Base-by-base conservation (phyloP, 768 basidiomycete genomes). In the Sistotremastrum niveocremeum region DNA sequence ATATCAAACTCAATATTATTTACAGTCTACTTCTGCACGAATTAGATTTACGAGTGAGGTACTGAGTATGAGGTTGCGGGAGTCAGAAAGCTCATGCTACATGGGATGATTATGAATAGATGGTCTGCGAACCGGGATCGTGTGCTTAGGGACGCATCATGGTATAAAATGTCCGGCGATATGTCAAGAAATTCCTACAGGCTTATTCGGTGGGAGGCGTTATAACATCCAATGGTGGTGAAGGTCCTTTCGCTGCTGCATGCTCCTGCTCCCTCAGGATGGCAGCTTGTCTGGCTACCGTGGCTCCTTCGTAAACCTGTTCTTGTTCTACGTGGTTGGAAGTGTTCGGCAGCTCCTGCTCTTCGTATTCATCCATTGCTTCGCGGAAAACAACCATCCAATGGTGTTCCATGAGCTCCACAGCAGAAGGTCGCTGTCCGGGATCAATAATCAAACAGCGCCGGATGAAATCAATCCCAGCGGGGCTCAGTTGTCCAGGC, bases 401-500 rank as follows among this genome's bases (percentile, higher is more conserved):
- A 10, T 77, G 74, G 61, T 97, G 87, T 36, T 80, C 71, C 65
- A 91, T 76, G 31, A 98, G 74, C 56, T 95, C 89, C 20, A 68
- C 62, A 0, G 95, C 90, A 7, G 81, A 78, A 0, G 95, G 94
- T 39, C 95, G 77, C 49, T 74, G 65, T 58, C 81, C 69, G 1
- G 91, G 79, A 56, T 94, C 89, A 44, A 98, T 83, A 7, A 76
- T 87, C 37, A 99, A 66, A 62, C 94, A 98, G 55, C 80, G 77
- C 49, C 85, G 83, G 65, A 95, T 93, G 61, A 98, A 98, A 61
- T 80, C 81, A 60, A 97, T 90, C 28, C 95, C 95, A 34, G 82
- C 60, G 37, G 81, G 80, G 56, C 87, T 84, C 31, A 98, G 77
- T 63, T 98, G 87, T 42, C 79, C 80, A 6, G 85, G 74, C 54